These are phyloP conservation scores for Cercospora zeina DNA, from an alignment of 2,329 filamentous ascomycete genomes.

Conservation along the genomic window DNA sequence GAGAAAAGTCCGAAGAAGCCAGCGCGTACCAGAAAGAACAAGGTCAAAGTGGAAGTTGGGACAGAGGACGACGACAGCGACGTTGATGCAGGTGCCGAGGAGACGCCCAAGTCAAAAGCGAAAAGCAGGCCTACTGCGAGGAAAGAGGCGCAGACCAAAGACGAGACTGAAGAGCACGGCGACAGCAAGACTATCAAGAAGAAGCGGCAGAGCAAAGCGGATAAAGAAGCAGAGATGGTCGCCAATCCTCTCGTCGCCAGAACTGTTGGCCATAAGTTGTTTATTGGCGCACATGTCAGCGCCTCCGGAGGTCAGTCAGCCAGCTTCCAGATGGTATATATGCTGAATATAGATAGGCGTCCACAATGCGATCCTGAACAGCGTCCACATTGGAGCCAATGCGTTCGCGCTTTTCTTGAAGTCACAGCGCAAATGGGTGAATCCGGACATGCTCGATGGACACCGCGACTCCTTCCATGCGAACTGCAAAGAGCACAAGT, in stretches of 20 bases:
- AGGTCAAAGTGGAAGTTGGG: constrained; percentile 17
- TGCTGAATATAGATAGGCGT: constrained; percentile 53
- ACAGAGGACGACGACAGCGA: constrained; percentile 24
- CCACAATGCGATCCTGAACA: constrained; percentile 72
- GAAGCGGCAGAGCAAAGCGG: constrained; percentile 55
- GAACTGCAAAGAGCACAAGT: constrained; percentile 67
- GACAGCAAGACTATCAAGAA: constrained; percentile 22
- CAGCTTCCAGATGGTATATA: background rate
- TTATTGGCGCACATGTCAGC: constrained; percentile 90
- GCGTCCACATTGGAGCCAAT: constrained; percentile 64
- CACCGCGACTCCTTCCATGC: constrained; percentile 68
- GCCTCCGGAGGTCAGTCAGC: constrained; percentile 64
- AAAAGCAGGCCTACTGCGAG: constrained; percentile 26
- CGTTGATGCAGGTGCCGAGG: constrained; percentile 20
- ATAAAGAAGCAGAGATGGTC: constrained; percentile 58
- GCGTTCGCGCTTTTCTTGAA: constrained; percentile 94
- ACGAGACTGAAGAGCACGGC: constrained; percentile 18
- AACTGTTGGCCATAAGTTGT: constrained; percentile 72
- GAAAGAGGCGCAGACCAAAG: constrained; percentile 18
- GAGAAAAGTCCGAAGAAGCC: constrained; percentile 8
- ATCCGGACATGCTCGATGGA: constrained; percentile 70
- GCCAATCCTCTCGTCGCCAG: constrained; percentile 67
- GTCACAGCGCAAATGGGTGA: constrained; percentile 92
- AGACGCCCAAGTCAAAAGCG: constrained; percentile 14
- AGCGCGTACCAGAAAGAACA: constrained; percentile 5